Percentiles rank a stretch among this genome's conserved stretches.
phyloP scores from a whole-genome alignment of 2,329 filamentous ascomycete species.

The Aspergillus sp. region DNA sequence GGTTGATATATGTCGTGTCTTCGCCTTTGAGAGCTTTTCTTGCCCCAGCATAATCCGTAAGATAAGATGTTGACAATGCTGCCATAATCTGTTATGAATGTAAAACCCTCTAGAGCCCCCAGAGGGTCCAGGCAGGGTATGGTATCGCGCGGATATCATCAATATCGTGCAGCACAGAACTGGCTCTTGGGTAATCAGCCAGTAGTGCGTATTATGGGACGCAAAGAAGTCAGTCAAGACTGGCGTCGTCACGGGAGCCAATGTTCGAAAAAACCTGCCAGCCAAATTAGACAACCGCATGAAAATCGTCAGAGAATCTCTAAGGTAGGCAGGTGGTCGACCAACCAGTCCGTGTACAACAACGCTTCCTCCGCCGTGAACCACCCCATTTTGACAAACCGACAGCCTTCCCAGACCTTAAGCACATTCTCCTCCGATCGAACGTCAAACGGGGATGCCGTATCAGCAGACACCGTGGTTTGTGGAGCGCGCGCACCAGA shows the following conservation, averaged over 20 bases:
- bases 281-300: slow-evolving; percentile 5
- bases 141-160: slow-evolving; percentile 54
- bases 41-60: slow-evolving; percentile 54
- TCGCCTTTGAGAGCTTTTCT: slow-evolving; percentile 51
- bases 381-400: slow-evolving; percentile 56
- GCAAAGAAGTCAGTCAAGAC: slow-evolving; percentile 50
- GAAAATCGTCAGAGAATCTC: no score
- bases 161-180: slow-evolving; percentile 53
- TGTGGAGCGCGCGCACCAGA: slow-evolving; percentile 29
- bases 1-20: slow-evolving; percentile 49
- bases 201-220: slow-evolving; percentile 47
- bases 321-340: neutral
- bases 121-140: slow-evolving; percentile 37
- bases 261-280: slow-evolving; percentile 47
- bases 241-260: slow-evolving; percentile 47
- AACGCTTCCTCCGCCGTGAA: slow-evolving; percentile 54
- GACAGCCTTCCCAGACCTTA: slow-evolving; percentile 48
- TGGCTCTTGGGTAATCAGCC: slow-evolving; percentile 51
- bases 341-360: slow-evolving; percentile 48
- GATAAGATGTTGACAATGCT: slow-evolving; percentile 53
- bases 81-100: slow-evolving; percentile 53
- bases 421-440: slow-evolving; percentile 29
- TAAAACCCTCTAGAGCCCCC: slow-evolving; percentile 49
- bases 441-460: neutral
- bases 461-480: neutral